Base-by-base conservation (phyloP, 805 yeast species). In the Candida tibetensis region DNA sequence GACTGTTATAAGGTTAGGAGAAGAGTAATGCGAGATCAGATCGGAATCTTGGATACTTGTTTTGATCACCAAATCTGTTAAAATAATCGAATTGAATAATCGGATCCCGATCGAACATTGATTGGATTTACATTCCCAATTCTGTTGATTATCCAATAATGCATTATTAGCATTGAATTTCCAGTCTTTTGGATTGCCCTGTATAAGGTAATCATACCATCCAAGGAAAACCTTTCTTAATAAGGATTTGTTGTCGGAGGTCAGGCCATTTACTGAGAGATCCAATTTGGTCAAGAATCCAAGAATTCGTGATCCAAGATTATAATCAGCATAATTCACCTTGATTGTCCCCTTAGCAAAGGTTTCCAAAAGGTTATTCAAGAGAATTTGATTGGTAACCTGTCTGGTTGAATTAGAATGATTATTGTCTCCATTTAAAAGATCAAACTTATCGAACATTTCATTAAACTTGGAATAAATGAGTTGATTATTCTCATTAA, bases 291-390 rank as follows among this genome's bases (percentile, higher is more conserved):
- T 68, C 17, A 68, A 49, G 34, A 64, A 69, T 2, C 74, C 74
- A 13, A 69, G 47, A 4, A 68, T 64, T 34, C 72, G 47, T 0
- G 72, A 45, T 2, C 72, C 72, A 3, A 61, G 47, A 12, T 48
- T 55, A 43, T 62, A 68, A 36, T 64, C 69, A 5, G 73, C 73
- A 42, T 62, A 69, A 41, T 69, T 66, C 16, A 61, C 50, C 27
- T 60, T 57, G n/a, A 58, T 44, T 0, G 70, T 53, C 0, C 69
- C 70, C 41, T 59, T 56, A 30, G 64, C 46, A 29, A 64, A 50
- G 1, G 57, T 40, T 6, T 64, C 67, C 5, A 65, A 44, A 17
- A 66, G 42, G 32, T 56, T 53, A 30, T 59, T 54, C 12, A 63
- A 47, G 15, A 61, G 40, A 7, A 64, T 48, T 21, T 47, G 47